Base-by-base conservation (phyloP, 768 basidiomycete genomes). In the Mycena belliarum region DNA sequence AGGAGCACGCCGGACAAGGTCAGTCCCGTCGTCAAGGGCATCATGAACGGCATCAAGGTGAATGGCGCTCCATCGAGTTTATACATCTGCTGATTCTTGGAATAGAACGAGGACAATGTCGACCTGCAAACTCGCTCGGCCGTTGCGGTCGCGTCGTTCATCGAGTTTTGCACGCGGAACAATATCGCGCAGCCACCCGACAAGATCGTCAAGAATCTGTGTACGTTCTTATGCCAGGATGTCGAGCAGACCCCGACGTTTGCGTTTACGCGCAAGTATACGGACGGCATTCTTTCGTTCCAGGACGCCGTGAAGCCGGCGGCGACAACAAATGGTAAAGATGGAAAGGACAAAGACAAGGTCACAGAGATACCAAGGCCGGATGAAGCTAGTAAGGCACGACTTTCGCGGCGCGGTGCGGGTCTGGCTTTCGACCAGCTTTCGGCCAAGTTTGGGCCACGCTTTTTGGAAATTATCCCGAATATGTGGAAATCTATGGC, bases 11-110 rank as follows among this genome's bases (percentile, higher is more conserved):
- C 97, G 0, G 86, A 93, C 59, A 98, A 97, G 75, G 87, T 98
- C 60, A 96, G 93, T 65, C 95, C 97, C 0, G 86, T 99, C 46
- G 94, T 99, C 42, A 95, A 95, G 70, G 93, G 92, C 23, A 87
- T 98, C 54, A 98, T 98, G 91, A 96, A 94, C 55, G 93, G 95
- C 23, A 88, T 98, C 77, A 98, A 97, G 85, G 95, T 93, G 50
- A 41, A 82, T 55, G 1, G 2, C 4, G 1, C 11, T 4, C 3
- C 38, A 32, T 32, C 29, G 10, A 3, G 20, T 0, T 18, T 20
- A 11, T 26, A 18, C 6, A 2, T 10, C 32, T 45, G 16, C 43
- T 59, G 65, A 61, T 53, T 23, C 56, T 56, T 29, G 7, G 23
- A 28, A 4, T 62, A 93, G 91, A 88, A 83, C 61, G 97, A 99